A percentile compares a stretch with the other conserved stretches of the same genome.
These are phyloP conservation scores for Elsinoe batatas DNA, from an alignment of 2,329 filamentous ascomycete species.

Conservation along the genomic window DNA sequence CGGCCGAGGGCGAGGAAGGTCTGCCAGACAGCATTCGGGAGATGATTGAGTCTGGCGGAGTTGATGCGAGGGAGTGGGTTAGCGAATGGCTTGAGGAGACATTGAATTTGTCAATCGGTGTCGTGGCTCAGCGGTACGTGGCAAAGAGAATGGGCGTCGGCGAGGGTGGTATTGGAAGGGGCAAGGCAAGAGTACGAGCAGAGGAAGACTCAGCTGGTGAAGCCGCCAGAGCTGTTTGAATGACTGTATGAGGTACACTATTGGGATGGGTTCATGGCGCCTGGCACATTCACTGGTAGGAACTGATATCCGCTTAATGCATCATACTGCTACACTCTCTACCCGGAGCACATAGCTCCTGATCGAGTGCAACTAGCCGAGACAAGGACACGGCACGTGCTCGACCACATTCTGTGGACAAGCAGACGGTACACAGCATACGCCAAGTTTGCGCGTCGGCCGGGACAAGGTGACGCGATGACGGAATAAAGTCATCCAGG, in stretches of 20 bases:
- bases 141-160: slow-evolving; percentile 93
- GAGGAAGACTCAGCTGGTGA: slow-evolving; percentile 51
- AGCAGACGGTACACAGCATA: background rate
- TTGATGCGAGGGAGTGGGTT: slow-evolving; percentile 94
- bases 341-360: too few species aligned
- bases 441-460: slow-evolving; percentile 8
- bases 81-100: slow-evolving; percentile 94
- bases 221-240: slow-evolving; percentile 44
- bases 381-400: too few species aligned
- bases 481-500: background rate
- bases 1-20: slow-evolving; percentile 39
- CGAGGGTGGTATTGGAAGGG: slow-evolving; percentile 57
- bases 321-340: background rate
- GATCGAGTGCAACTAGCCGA: too few species aligned
- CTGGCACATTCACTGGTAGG: background rate
- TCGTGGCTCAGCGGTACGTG: slow-evolving; percentile 91
- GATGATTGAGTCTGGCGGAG: slow-evolving; percentile 62
- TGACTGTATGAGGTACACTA: background rate
- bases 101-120: slow-evolving; percentile 64
- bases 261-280: background rate
- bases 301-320: slow-evolving; percentile 7
- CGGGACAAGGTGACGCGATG: slow-evolving; percentile 2
- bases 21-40: slow-evolving; percentile 78
- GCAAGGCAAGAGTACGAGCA: slow-evolving; percentile 45
- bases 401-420: background rate